A percentile compares a stretch with the other conserved stretches of the same genome.
These are phyloP conservation scores for Fusarium poae DNA, from an alignment of 2,329 filamentous ascomycete species.

Conservation along the genomic window DNA sequence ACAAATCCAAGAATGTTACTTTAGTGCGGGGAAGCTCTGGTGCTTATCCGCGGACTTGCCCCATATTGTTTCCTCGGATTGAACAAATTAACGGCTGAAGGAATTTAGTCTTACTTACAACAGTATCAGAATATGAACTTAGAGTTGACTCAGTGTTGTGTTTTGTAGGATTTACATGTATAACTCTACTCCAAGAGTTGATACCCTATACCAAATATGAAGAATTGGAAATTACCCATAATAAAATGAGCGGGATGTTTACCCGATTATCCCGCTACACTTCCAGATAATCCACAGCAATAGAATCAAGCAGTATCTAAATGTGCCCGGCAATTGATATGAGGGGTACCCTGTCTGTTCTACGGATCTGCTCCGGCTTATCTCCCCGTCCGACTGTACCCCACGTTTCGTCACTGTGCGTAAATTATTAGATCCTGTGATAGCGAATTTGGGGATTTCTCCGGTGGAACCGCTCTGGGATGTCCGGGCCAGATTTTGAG, in stretches of 20 bases:
- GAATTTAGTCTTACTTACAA: neutral
- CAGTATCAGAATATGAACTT: neutral
- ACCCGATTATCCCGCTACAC: neutral
- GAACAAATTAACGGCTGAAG: neutral
- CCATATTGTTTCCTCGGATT: neutral
- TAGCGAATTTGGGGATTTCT: neutral
- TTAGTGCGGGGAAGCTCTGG: neutral
- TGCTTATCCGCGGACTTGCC: neutral
- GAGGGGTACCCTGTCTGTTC: neutral
- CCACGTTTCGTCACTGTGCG: neutral
- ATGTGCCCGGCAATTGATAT: neutral
- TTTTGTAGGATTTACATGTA: neutral
- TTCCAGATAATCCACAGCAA: neutral
- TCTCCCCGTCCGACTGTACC: neutral
- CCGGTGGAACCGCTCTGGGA: neutral
- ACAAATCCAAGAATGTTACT: too few species aligned
- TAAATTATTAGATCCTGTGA: neutral
- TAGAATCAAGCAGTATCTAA: neutral
- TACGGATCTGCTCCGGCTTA: neutral
- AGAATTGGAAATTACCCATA: neutral
- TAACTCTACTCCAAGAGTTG: accelerated
- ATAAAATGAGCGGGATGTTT: neutral
- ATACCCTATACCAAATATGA: neutral
- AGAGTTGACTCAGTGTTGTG: neutral
- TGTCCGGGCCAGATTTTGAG: neutral